Base-by-base conservation (phyloP, 345 rosid species). In the Syzygium grande region DNA sequence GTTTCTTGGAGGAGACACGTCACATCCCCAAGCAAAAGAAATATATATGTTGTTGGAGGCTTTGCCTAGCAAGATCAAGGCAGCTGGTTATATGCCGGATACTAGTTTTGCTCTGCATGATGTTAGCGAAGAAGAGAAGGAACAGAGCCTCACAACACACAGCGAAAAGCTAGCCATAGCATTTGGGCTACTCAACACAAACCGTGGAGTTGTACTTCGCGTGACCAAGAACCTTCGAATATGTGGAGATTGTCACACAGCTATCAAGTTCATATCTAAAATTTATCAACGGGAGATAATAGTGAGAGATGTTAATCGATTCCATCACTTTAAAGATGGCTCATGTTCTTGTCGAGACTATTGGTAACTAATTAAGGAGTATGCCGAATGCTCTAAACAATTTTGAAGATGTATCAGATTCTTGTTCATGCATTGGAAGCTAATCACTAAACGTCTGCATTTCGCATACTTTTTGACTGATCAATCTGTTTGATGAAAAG, bases 311-410 rank as follows among this genome's bases (percentile, higher is more conserved):
- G 89, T 89, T 38, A 90, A 88, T 46, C 88, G 92, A 55, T 92
- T 92, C 90, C 93, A 92, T 86, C 93, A 92, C 85, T 92, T 92
- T 52, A 88, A 85, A 54, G 89, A 88, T 49, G 93, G 93, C 52
- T 58, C 11, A 3, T 92, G 93, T 53, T 90, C 93, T 38, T 92
- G 93, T 86, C 87, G 87, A 77, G 90, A 88, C 77, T 88, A 86
- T 84, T 88, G 90, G 90, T 88, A 63, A 88, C 52, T n/a, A 58
- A 2, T 25, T 23, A 9, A 23, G n/a, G 49, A 22, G 43, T 21
- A 19, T 7, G 43, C 41, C 43, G 11, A 11, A 46, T 58, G 27
- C 59, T 56, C 23, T 5, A 65, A 61, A 58, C 51, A 15, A 11
- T 86, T 86, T 30, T 84, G 86, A n/a, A 49, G 80, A 38, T 73